Base-by-base conservation (phyloP, 345 rosid species). In the Fremontodendron californicum region DNA sequence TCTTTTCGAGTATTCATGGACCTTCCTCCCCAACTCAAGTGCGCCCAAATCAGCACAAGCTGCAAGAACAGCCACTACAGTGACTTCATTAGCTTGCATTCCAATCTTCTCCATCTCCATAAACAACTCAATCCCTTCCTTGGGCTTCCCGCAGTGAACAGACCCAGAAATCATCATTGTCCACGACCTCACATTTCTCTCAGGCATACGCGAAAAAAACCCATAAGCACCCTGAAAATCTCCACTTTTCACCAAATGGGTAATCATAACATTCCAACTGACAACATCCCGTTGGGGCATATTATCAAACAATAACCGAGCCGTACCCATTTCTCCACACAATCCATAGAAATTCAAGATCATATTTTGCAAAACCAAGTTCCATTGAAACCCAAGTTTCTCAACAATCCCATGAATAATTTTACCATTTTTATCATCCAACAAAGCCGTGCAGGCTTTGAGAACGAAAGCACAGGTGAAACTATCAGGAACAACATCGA, bases 401-500 rank as follows among this genome's bases (percentile, higher is more conserved):
- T 69, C 81, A 31, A 84, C 75, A 60, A 72, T 11, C 49, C 83
- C 87, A 75, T 84, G 87, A 11, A 84, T 29, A 29, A 77, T 57
- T 54, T 31, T 77, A 2, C 83, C 87, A 23, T 5, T 54, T 31
- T 1, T 57, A 6, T 71, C 25, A 77, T 84, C 83, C 66, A 58
- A 49, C 52, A 74, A 5, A 6, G 55, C 33, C 35, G 49, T 49
- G 46, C 85, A 81, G 3, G 87, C 85, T 71, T 84, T 84, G 9
- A 84, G 75, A 46, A 79, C 79, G 57, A 84, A 82, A 45, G 87
- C 82, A 48, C 83, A 84, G 29, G 87, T 84, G 73, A 81, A 84
- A 74, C 63, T 49, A 77, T 82, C 83, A 3, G 81, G 83, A 35
- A 74, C 54, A 48, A 81, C 77, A 73, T 77, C 81, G 21, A 42